Evolutionary conservation across 2,329 filamentous ascomycete species (phyloP).

Genomic region (Aspergillus pseudoglaucus): DNA sequence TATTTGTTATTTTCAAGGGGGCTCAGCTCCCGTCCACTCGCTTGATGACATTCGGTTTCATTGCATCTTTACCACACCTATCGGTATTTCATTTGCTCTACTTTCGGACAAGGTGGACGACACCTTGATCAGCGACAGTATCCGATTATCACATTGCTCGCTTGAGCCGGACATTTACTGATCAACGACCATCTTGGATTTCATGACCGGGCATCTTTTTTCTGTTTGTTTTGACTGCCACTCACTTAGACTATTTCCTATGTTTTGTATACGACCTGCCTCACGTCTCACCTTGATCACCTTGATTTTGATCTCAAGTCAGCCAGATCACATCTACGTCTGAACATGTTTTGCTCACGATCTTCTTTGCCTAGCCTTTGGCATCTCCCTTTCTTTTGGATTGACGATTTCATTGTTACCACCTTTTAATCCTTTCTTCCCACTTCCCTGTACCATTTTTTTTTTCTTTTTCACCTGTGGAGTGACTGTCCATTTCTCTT

Average conservation of each 20-base stretch:
- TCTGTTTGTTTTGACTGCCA: slow-evolving; percentile 17
- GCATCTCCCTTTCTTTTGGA: slow-evolving; percentile 21
- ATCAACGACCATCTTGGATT: slow-evolving; percentile 4
- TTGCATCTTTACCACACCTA: slow-evolving; percentile 1
- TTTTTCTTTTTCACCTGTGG: slow-evolving; percentile 9
- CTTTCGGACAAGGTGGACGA: too few relatives aligned
- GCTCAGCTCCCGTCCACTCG: slow-evolving; percentile 12
- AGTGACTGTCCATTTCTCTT: slow-evolving; percentile 10
- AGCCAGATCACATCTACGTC: background rate
- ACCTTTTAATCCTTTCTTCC: slow-evolving; percentile 25
- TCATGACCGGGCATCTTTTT: slow-evolving; percentile 12
- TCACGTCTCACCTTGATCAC: slow-evolving; percentile 5
- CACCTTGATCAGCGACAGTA: too few relatives aligned
- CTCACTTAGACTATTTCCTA: slow-evolving; percentile 7
- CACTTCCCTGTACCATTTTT: slow-evolving; percentile 23
- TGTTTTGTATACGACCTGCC: slow-evolving; percentile 10
- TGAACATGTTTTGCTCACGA: slow-evolving; percentile 11
- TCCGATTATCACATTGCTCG: background rate
- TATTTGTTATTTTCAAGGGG: background rate
- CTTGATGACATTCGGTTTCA: slow-evolving; percentile 9
- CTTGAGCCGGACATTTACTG: slow-evolving; percentile 7
- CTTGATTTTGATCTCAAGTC: slow-evolving; percentile 2
- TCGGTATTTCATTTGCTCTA: background rate
- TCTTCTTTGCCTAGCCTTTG: slow-evolving; percentile 13
- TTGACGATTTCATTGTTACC: slow-evolving; percentile 18